Base-by-base conservation (phyloP, 768 basidiomycete genomes). In the Boletus vermiculosoides region DNA sequence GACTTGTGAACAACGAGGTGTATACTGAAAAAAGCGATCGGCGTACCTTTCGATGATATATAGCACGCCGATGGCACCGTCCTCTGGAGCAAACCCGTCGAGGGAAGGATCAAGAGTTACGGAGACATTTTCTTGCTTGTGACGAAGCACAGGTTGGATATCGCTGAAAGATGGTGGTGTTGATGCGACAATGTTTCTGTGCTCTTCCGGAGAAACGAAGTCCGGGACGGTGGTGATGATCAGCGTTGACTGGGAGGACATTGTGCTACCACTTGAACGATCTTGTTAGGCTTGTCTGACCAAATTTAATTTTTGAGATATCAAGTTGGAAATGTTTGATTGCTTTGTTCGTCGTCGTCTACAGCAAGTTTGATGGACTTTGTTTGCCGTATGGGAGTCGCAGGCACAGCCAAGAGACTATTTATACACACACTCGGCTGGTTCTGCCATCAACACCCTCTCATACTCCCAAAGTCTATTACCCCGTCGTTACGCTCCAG, bases 1-100 rank as follows among this genome's bases (percentile, higher is more conserved):
- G 6, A 28, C 28, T 50, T 28, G 45, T 57, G 37, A 50, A 45
- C 22, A 31, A 52, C 65, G 44, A n/a, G 45, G 13, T 16, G 56
- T 16, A 49, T 54, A 20, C 50, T 39, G 60, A 36, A 50, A 30
- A 7, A 5, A n/a, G n/a, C 9, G 22, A 62, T 58, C 25, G 22
- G 59, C 74, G 45, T 57, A 92, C 95, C 87, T 94, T 66, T 96
- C 94, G 41, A 95, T 82, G 31, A 98, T 79, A 68, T 89, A 95
- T 16, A 98, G 75, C 1, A 83, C 84, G 31, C 95, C 96, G 44
- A 76, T 74, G 3, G 77, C 73, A 30, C 71, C 63, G 60, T 86
- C 84, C 34, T 80, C 73, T 4, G 74, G 64, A 13, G 80, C 69
- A 67, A 92, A 87, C 4, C 77, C 84, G 7, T 82, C 79, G 55